These are phyloP conservation scores for Bathelium albidoporum DNA, from an alignment of 495 filamentous ascomycete genomes.

Conservation along the genomic window DNA sequence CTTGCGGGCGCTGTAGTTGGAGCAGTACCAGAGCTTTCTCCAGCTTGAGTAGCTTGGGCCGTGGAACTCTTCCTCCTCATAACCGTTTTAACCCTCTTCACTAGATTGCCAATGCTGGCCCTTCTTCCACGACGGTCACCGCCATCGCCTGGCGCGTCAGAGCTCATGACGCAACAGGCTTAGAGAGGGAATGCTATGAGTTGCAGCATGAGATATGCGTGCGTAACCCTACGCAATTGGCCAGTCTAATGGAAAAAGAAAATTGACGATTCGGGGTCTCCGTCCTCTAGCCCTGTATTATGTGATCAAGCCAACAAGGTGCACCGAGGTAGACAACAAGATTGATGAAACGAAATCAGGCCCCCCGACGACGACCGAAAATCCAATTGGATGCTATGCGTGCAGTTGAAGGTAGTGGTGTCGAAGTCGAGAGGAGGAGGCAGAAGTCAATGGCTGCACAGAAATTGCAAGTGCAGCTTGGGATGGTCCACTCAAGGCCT, in stretches of 20 bases:
- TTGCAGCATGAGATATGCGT: neutral
- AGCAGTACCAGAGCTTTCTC: constrained; percentile 14
- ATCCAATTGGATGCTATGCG: neutral
- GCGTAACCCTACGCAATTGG: neutral
- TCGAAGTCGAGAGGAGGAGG: neutral
- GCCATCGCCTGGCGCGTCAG: neutral
- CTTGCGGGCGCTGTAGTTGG: constrained; percentile 26
- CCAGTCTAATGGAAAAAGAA: neutral
- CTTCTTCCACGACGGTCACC: neutral
- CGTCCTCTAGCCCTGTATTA: neutral
- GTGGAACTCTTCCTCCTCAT: constrained; percentile 45
- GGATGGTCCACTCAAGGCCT: neutral
- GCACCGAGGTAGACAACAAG: neutral
- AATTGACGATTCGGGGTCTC: neutral
- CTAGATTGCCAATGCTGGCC: constrained; percentile 34
- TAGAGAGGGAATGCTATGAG: neutral
- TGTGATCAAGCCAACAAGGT: too few relatives aligned
- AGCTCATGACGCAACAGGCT: neutral
- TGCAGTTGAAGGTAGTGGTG: neutral
- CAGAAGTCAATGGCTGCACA: neutral
- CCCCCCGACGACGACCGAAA: neutral
- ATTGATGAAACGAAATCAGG: neutral
- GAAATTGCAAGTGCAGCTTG: neutral
- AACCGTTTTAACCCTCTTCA: constrained; percentile 55
- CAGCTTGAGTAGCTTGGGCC: constrained; percentile 21